These are phyloP conservation scores for Phytophthora vignae DNA, from an alignment of 352 stramenopile genomes.

Conservation along the genomic window DNA sequence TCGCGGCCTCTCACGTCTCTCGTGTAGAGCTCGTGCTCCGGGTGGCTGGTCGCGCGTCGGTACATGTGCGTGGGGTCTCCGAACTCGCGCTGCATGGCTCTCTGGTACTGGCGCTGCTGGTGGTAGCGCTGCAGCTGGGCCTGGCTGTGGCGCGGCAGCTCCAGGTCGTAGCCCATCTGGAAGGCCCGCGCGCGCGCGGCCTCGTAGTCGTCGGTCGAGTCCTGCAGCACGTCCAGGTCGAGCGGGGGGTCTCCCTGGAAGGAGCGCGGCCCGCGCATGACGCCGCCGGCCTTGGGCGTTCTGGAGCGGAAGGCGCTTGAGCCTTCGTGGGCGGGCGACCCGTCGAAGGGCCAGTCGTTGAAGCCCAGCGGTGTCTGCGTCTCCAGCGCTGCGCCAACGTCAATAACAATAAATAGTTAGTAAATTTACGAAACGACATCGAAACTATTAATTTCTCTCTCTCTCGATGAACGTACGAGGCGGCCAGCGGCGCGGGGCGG, in stretches of 20 bases:
- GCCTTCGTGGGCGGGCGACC: conserved; percentile 6
- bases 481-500: conserved; percentile 2
- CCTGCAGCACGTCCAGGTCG: conserved; percentile 9
- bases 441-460: background rate
- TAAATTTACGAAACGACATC: background rate
- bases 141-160: conserved; percentile 44
- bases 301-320: conserved; percentile 9
- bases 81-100: conserved; percentile 32
- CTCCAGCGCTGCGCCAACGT: conserved; percentile 27
- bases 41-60: conserved; percentile 21
- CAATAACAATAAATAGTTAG: background rate
- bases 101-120: conserved; percentile 49
- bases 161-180: conserved; percentile 39
- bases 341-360: conserved; percentile 37
- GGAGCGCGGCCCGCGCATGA: background rate
- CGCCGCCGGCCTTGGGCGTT: background rate
- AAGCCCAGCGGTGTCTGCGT: conserved; percentile 15
- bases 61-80: conserved; percentile 28
- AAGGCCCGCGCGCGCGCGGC: conserved; percentile 19
- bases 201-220: conserved; percentile 25
- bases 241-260: conserved; percentile 5
- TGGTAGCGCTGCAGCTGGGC: conserved; percentile 47
- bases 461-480: conserved; percentile 17
- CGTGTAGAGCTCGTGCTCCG: conserved; percentile 30
- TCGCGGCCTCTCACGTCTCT: conserved; percentile 27